Evolutionary conservation across 2,329 filamentous ascomycete species (phyloP), one percentile per base, ranked within the genome.

Genomic region (Tolypocladium sp.): DNA sequence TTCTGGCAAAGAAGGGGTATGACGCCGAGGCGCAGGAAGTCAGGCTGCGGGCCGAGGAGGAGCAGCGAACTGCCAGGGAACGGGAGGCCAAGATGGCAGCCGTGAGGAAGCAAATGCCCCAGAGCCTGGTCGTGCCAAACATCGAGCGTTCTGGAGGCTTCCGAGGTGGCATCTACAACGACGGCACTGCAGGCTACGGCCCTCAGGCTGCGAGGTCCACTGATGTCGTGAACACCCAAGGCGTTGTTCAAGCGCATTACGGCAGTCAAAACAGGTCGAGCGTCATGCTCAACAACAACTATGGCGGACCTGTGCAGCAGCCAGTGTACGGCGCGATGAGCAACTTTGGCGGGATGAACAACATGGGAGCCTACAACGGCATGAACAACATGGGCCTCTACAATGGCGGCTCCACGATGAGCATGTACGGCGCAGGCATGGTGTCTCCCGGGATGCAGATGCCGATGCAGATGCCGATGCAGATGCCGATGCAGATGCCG

Each of bases 121-220:
- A 72, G 2, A 71, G 64, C 17, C 61, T 82, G 13, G 67, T 66
- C 12, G 64, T 65, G 2, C 65, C 74, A 1, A 64, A 63, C n/a
- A 58, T 67, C 57, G 66, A 69, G 27, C 70, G 69, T 35, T 67
- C 76, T 0, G 77, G 79, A 37, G 81, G 79, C 0, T 85, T 75
- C 66, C 73, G 76, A 63, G 74, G 77, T 25, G 82, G 82, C 3
- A 71, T 73, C n/a, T 84, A 80, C 66, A 84, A 85, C 63, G 79
- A 83, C 57, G 80, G 80, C 1, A 69, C 65, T 17, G 81, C 75
- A 6, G 81, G 81, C 3, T 49, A 60, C 55, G 68, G 64, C 7
- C 58, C 60, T 20, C 67, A 67, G 30, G 67, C 64, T 0, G 63
- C 67, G 5, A 61, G 68, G 54, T 69, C 68, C 8, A 67, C 63